These are phyloP conservation scores for Nicotiana attenuata DNA, from an alignment of 257 asterid species.

Conservation along the genomic window DNA sequence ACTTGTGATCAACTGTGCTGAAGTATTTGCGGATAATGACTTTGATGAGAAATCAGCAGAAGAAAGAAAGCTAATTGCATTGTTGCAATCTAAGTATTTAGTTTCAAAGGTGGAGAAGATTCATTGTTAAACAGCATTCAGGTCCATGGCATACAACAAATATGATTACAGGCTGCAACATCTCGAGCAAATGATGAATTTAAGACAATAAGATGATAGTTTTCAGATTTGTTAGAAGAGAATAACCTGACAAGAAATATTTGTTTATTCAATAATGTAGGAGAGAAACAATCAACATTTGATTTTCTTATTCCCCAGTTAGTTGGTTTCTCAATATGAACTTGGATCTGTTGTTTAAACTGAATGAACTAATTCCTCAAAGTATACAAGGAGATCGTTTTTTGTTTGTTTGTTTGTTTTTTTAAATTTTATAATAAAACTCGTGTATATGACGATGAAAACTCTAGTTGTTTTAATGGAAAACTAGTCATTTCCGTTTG, in stretches of 20 bases:
- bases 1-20: neutral
- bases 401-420: too few species aligned
- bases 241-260: neutral
- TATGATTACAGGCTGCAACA: neutral
- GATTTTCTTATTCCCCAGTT: neutral
- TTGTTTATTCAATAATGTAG: neutral
- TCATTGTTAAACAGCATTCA: neutral
- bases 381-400: neutral
- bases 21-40: neutral
- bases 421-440: too few species aligned
- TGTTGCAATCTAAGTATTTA: neutral
- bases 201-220: neutral
- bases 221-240: neutral
- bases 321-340: neutral
- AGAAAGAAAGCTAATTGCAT: neutral
- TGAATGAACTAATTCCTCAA: neutral
- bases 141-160: neutral
- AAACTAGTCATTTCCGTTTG: too few species aligned
- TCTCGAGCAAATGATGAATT: neutral
- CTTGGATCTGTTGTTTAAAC: neutral
- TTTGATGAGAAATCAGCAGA: neutral
- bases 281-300: neutral
- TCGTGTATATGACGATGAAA: too few species aligned
- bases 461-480: too few species aligned
- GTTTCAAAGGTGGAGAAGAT: neutral